phyloP scores from a whole-genome alignment of 164 flowering plant species.

The Brasenia schreberi region DNA sequence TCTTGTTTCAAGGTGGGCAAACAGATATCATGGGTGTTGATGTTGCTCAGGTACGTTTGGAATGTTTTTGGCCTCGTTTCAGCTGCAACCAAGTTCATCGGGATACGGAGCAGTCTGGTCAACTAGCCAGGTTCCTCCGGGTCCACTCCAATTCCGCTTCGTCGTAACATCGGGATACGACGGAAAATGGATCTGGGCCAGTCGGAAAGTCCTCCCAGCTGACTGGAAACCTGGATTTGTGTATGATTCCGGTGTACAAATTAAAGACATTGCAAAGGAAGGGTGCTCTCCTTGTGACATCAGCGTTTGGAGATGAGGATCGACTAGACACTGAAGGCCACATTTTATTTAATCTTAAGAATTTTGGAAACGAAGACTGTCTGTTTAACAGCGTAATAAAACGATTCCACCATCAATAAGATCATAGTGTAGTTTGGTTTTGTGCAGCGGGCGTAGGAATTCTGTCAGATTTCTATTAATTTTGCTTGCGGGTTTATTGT shows the following conservation, averaged over 20 bases:
- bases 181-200: constrained; percentile 52
- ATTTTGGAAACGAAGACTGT: too few relatives aligned
- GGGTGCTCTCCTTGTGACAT: constrained; percentile 61
- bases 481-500: too few relatives aligned
- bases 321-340: background rate
- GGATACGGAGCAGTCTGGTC: constrained; percentile 76
- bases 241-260: constrained; percentile 63
- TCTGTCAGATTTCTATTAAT: too few relatives aligned
- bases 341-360: too few relatives aligned
- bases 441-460: too few relatives aligned
- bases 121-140: constrained; percentile 52
- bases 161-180: constrained; percentile 67
- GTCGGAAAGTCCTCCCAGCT: constrained; percentile 39
- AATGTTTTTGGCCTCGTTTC: too few relatives aligned
- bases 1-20: constrained; percentile 88
- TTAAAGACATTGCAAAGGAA: constrained; percentile 62
- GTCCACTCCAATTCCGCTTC: constrained; percentile 53
- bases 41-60: constrained; percentile 40
- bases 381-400: too few relatives aligned
- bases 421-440: too few relatives aligned
- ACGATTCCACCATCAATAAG: too few relatives aligned
- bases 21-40: constrained; percentile 57
- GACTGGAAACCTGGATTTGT: constrained; percentile 59
- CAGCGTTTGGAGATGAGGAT: constrained; percentile 16
- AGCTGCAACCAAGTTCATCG: too few relatives aligned